Evolutionary conservation across 1,284 basidiomycete genomes (phyloP), one percentile per base, ranked within the genome.

Genomic region (Psilocybe mexicana): DNA sequence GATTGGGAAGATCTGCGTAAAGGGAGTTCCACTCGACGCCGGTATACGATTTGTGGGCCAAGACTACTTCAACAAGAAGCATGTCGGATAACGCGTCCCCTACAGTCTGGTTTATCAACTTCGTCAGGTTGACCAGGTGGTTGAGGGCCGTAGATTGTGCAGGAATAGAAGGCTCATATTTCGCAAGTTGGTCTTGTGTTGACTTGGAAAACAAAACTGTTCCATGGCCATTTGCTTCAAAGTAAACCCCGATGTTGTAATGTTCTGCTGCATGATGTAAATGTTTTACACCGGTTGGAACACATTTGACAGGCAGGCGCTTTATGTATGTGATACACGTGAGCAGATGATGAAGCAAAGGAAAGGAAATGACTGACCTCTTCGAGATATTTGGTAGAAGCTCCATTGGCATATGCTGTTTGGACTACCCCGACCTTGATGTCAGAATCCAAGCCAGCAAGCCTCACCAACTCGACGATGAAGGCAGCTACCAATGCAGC

Each of bases 141-240:
- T 83, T 84, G 45, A 94, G 82, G 36, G 93, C 92, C 6, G 87
- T 91, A 12, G 85, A 84, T 64, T 94, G 87, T 7, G 91, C 87
- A 14, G 93, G 90, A 2, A 90, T 92, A 28, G 85, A 82, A 1
- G 94, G 90, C 65, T 89, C 79, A 63, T 93, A 79, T 8, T 76
- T 75, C 45, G 79, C 71, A 28, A 96, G 78, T 40, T 74, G 83
- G 33, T 83, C 77, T 48, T 87, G 79, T 1, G 93, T 90, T 23
- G 81, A 73, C 6, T 81, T 81, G 2, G 96, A 98, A 77, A 99
- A 99, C 52, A 99, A 76, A 46, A 99, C 94, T 1, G 97, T 99
- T 42, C 97, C 97, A 69, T 99, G 97, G 0, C 97, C 97, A 71
- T 99, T 99, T 52, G 97, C 97, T 75, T 99, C 97, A 69, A 99